A percentile compares a stretch with the other conserved stretches of the same genome.
phyloP scores from a whole-genome alignment of 2,329 filamentous ascomycete genomes.

The Monilinia fructigena region DNA sequence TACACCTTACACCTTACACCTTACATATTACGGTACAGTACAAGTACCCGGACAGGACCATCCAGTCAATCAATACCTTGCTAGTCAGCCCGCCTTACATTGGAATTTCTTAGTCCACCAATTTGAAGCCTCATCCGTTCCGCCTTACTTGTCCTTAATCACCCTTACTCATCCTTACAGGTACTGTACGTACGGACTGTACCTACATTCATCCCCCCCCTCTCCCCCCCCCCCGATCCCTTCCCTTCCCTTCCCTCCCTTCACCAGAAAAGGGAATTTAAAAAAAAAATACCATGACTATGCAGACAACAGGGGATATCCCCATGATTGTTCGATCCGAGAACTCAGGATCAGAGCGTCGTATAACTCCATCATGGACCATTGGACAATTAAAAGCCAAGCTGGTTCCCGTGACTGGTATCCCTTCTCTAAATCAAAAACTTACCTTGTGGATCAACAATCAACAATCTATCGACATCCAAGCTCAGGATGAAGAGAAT shows the following conservation, averaged over 20 bases:
- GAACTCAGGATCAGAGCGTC: constrained; percentile 79
- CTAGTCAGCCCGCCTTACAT: constrained; percentile 11
- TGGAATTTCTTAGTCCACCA: neutral
- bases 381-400: constrained; percentile 80
- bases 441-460: constrained; percentile 67
- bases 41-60: too few species aligned
- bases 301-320: constrained; percentile 54
- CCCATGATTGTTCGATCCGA: constrained; percentile 74
- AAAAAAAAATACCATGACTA: constrained; percentile 5
- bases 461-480: constrained; percentile 62
- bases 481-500: constrained; percentile 70
- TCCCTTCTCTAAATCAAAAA: constrained; percentile 76
- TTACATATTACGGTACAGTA: too few species aligned
- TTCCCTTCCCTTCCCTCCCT: constrained; percentile 7
- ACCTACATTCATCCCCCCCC: neutral
- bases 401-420: constrained; percentile 88
- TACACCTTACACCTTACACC: too few species aligned
- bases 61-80: too few species aligned
- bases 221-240: neutral
- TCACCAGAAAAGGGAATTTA: too few species aligned
- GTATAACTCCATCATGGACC: constrained; percentile 89
- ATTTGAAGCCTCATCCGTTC: constrained; percentile 17
- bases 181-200: neutral
- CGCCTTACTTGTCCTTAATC: neutral
- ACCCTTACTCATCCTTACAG: neutral